phyloP scores from a whole-genome alignment of 176 grass and related monocot species.

The Saccharum officinarum region DNA sequence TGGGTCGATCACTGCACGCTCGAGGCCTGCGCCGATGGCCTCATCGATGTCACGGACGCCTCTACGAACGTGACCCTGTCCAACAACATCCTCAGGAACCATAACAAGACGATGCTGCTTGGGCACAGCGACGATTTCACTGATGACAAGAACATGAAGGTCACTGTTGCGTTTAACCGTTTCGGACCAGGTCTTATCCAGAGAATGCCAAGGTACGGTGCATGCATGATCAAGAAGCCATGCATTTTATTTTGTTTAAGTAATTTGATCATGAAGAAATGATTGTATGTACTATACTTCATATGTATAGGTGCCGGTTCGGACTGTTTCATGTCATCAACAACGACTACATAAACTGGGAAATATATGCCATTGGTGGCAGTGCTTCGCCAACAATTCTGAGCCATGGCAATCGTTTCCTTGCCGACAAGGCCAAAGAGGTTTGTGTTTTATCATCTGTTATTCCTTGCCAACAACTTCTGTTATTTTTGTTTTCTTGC shows the following conservation, averaged over 20 bases:
- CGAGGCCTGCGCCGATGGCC: constrained; percentile 45
- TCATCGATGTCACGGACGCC: constrained; percentile 36
- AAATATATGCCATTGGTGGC: constrained; percentile 54
- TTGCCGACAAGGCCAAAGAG: constrained; percentile 43
- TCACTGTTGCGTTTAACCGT: constrained; percentile 58
- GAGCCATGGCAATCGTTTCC: constrained; percentile 58
- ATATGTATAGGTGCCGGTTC: constrained; percentile 40
- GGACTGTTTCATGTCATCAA: constrained; percentile 57
- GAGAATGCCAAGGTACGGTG: constrained; percentile 46
- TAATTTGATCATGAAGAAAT: too few relatives aligned
- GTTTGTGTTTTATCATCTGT: neutral
- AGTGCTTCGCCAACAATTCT: constrained; percentile 46
- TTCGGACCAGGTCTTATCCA: constrained; percentile 56
- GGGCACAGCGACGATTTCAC: constrained; percentile 43
- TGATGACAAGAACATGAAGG: constrained; percentile 42
- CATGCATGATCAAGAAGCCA: neutral
- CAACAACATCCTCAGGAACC: constrained; percentile 40
- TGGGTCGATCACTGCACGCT: constrained; percentile 56
- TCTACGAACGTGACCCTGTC: constrained; percentile 41
- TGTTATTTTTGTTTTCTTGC: neutral
- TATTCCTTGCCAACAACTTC: neutral
- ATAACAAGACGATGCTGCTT: constrained; percentile 55
- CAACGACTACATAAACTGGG: constrained; percentile 62
- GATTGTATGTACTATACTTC: neutral
- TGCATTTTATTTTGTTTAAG: neutral